Base-by-base conservation (phyloP, 1,139 yeast genomes). In the Arxiozyma slooffiae region DNA sequence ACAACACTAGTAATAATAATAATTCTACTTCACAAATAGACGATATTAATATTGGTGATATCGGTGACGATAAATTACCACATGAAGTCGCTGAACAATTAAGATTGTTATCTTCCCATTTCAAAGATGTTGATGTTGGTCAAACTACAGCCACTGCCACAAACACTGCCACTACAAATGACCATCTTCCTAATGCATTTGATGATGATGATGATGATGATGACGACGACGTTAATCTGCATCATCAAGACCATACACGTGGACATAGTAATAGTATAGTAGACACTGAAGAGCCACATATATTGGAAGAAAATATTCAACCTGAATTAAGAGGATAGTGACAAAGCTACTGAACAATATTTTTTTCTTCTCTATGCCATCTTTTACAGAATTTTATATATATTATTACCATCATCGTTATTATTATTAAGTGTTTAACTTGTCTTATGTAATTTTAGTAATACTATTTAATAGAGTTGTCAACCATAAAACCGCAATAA, bases 31-130 rank as follows among this genome's bases (percentile, higher is more conserved):
- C 36, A 26, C 23, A 8, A 20, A 50, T 63, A 34, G 68, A 63
- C 41, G 66, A 63, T 36, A 41, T 41, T 11, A 40, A 40, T 7
- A 40, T 40, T 22, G 42, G 42, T 16, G 44, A 41, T n/a, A 54
- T 57, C 7, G 57, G 55, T 20, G 67, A 63, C 41, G 67, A 63
- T 49, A 63, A 61, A 51, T 52, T 63, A 44, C 68, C 68, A 21
- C 67, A 64, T 40, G 67, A 65, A 41, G 66, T 65, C 26, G 69
- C 69, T 4, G 69, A 65, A 52, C 69, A 65, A 49, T 49, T 64
- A 43, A 61, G 67, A 53, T 51, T 65, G 22, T 51, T 65, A 44
- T 61, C 67, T 11, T 64, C 68, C 1, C 69, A 65, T 54, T 62
- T 62, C 52, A 65, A 64, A 49, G 68, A 64, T 23, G 67, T 62